A percentile compares a stretch with the other conserved stretches of the same genome.
These are phyloP conservation scores for Stephanodiscus minutulus DNA, from an alignment of 108 stramenopile species.

Conservation along the genomic window DNA sequence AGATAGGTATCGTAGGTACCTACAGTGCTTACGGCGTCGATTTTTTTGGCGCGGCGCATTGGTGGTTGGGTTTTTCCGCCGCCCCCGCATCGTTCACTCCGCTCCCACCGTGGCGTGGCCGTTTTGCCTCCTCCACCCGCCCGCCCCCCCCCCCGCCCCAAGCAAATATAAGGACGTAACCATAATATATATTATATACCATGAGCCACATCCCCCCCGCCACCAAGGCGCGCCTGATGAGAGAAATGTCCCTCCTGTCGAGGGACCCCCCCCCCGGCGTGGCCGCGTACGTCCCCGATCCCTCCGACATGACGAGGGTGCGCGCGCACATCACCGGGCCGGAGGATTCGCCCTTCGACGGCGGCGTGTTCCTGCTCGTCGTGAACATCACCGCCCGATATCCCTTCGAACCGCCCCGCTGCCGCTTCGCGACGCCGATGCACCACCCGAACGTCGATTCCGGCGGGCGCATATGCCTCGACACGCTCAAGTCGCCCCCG, in stretches of 20 bases:
- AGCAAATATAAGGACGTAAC: no score
- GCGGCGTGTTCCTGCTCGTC: constrained; percentile 61
- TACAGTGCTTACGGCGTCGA: no score
- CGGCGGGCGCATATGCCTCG: constrained; percentile 72
- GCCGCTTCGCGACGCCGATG: constrained; percentile 70
- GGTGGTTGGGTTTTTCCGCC: no score
- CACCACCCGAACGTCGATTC: constrained; percentile 77
- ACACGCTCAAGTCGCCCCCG: constrained; percentile 61
- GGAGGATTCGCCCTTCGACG: constrained; percentile 63
- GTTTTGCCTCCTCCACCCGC: no score
- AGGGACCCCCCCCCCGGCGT: constrained; percentile 72
- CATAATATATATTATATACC: no score
- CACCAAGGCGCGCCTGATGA: constrained; percentile 53
- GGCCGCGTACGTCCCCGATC: constrained; percentile 62
- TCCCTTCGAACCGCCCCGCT: constrained; percentile 74
- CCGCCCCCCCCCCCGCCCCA: no score
- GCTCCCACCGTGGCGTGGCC: no score
- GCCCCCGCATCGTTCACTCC: no score
- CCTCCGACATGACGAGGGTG: constrained; percentile 55
- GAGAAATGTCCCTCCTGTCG: constrained; percentile 60
- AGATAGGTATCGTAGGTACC: no score
- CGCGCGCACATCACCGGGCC: constrained; percentile 74
- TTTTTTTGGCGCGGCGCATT: no score
- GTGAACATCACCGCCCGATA: constrained; percentile 57
- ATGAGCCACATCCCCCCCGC: constrained; percentile 29